Evolutionary conservation across 2,329 filamentous ascomycete species (phyloP).

Genomic region (Phialemoniopsis sp.): DNA sequence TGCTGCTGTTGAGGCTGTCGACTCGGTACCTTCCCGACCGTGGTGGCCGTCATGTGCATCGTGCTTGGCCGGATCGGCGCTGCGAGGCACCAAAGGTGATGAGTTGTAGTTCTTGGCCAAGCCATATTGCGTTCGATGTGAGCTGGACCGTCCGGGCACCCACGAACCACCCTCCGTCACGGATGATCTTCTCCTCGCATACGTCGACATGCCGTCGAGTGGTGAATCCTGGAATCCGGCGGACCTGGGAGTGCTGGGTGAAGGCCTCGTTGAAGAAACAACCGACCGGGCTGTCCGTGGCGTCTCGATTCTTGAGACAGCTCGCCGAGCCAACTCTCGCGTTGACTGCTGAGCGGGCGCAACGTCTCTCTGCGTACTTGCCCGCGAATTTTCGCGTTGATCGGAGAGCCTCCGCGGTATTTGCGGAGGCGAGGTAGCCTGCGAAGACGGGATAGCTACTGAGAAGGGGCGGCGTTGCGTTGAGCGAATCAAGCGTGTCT

Average conservation of each 20-base stretch:
- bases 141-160: conserved; percentile 34
- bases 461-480: conserved; percentile 51
- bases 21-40: conserved; percentile 68
- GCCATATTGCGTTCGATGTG: conserved; percentile 36
- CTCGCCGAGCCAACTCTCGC: conserved; percentile 40
- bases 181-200: conserved; percentile 34
- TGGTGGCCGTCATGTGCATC: conserved; percentile 35
- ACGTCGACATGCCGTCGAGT: conserved; percentile 19
- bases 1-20: conserved; percentile 80
- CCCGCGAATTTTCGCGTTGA: conserved; percentile 43
- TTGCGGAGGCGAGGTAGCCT: conserved; percentile 45
- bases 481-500: conserved; percentile 44
- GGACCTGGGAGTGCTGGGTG: conserved; percentile 45
- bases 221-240: conserved; percentile 39
- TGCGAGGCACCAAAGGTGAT: conserved; percentile 52
- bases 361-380: conserved; percentile 35
- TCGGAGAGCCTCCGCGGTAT: conserved; percentile 52
- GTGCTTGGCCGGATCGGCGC: conserved; percentile 28
- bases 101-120: conserved; percentile 49
- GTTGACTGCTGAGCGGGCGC: conserved; percentile 30
- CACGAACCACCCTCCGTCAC: conserved; percentile 41
- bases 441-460: conserved; percentile 40
- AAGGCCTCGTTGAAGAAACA: conserved; percentile 26
- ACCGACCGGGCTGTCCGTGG: conserved; percentile 28
- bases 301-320: conserved; percentile 35